Conservation (phyloP, 805 yeast genomes). For the Candida nanaspora region DNA sequence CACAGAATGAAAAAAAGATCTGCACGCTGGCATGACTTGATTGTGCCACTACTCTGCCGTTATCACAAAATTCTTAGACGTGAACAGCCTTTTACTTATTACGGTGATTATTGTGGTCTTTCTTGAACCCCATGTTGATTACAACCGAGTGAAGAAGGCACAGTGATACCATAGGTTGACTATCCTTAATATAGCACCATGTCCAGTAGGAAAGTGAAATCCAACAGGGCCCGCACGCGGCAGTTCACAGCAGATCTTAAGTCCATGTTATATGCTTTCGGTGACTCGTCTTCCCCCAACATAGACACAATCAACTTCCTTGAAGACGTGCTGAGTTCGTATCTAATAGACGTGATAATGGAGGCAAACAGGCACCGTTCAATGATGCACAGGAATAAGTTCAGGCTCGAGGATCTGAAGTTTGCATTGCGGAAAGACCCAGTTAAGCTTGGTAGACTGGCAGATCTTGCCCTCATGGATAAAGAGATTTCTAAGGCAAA, state of each 20-base stretch:
- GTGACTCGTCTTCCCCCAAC: slow-evolving; percentile 63
- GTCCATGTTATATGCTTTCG: slow-evolving; percentile 61
- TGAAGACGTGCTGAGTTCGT: slow-evolving; percentile 62
- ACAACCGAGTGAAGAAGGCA: no score
- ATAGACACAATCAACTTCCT: slow-evolving; percentile 57
- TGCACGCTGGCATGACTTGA: no score
- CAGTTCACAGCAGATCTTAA: slow-evolving; percentile 36
- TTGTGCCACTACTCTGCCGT: no score
- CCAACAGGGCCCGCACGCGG: background rate
- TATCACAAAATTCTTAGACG: no score
- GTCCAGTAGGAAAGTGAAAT: background rate
- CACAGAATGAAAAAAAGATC: no score
- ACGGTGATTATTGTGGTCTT: no score
- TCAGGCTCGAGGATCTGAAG: slow-evolving; percentile 66
- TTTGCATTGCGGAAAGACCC: slow-evolving; percentile 64
- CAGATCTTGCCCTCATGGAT: slow-evolving; percentile 53
- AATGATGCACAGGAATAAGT: slow-evolving; percentile 48
- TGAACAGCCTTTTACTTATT: no score
- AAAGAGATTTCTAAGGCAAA: slow-evolving; percentile 59
- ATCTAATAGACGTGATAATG: slow-evolving; percentile 45
- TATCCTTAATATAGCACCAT: background rate
- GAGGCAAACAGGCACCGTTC: slow-evolving; percentile 45
- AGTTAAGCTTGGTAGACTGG: slow-evolving; percentile 60
- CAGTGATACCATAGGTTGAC: no score
- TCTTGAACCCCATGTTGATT: no score